These are phyloP conservation scores for Thermothielavioides terrestris DNA, from an alignment of 495 filamentous ascomycete genomes.

Conservation along the genomic window DNA sequence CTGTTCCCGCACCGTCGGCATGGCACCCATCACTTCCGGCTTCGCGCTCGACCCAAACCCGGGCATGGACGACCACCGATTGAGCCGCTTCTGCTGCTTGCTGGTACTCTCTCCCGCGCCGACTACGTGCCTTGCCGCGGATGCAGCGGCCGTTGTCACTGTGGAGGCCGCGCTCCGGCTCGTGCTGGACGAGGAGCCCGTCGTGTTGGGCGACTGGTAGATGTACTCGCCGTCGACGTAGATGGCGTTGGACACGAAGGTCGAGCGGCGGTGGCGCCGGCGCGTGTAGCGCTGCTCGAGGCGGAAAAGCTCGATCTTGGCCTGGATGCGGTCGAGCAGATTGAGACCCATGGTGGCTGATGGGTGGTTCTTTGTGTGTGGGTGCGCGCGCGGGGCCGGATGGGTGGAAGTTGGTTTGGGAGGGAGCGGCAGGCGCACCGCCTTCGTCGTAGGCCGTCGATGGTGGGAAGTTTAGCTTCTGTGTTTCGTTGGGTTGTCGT, in stretches of 20 bases:
- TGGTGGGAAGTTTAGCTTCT: neutral
- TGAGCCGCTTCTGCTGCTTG: conserved; percentile 30
- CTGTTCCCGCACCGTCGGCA: conserved; percentile 8
- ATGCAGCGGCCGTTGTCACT: conserved; percentile 1
- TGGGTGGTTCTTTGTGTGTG: conserved; percentile 6
- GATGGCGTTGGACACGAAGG: conserved; percentile 73
- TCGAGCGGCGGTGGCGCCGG: conserved; percentile 70
- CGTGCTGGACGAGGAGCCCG: conserved; percentile 36
- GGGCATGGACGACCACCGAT: conserved; percentile 41
- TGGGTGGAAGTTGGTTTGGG: neutral
- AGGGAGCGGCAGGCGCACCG: too few species aligned
- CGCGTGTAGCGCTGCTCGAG: conserved; percentile 88
- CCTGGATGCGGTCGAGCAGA: conserved; percentile 44
- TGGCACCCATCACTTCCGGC: conserved; percentile 2
- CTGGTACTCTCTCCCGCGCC: too few species aligned
- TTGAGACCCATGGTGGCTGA: conserved; percentile 29
- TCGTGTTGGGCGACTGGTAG: conserved; percentile 48
- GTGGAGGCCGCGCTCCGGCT: neutral
- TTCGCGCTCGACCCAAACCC: conserved; percentile 33
- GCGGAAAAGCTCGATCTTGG: conserved; percentile 77
- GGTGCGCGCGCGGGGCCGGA: neutral
- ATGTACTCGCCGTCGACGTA: conserved; percentile 94
- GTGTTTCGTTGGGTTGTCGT: neutral
- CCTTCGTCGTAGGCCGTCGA: too few species aligned
- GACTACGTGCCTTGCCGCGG: neutral